A percentile compares a stretch with the other conserved stretches of the same genome.
Evolutionary conservation across 768 basidiomycete genomes (phyloP).

Genomic region (Trametes punicea): DNA sequence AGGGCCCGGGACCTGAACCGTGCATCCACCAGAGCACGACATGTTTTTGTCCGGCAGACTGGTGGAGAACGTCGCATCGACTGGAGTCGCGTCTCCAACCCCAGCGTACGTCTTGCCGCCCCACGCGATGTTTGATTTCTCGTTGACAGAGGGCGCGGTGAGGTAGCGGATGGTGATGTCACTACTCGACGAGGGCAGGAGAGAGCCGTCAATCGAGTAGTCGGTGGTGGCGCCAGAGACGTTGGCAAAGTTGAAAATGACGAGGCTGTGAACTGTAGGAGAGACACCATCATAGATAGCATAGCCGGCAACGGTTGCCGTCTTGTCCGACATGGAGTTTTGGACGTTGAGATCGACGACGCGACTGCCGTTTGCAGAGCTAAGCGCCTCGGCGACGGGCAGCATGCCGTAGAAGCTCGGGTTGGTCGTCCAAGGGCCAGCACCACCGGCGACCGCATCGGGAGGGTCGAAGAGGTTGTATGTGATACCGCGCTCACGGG

Average conservation of each 20-base stretch:
- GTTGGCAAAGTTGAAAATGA: slow-evolving; percentile 51
- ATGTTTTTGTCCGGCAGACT: slow-evolving; percentile 32
- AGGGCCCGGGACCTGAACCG: slow-evolving; percentile 45
- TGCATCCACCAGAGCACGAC: slow-evolving; percentile 44
- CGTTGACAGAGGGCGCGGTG: slow-evolving; percentile 43
- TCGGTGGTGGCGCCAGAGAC: slow-evolving; percentile 35
- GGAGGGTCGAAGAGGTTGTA: slow-evolving; percentile 52
- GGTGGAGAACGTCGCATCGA: slow-evolving; percentile 26
- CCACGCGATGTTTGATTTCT: slow-evolving; percentile 58
- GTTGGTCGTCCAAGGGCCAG: slow-evolving; percentile 44
- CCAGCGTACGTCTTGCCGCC: slow-evolving; percentile 49
- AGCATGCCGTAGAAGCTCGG: slow-evolving; percentile 50
- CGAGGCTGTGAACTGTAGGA: slow-evolving; percentile 40
- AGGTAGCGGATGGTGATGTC: slow-evolving; percentile 46
- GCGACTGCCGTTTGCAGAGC: slow-evolving; percentile 38
- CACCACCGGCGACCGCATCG: slow-evolving; percentile 25
- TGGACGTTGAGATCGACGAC: slow-evolving; percentile 46
- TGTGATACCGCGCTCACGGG: slow-evolving; percentile 48
- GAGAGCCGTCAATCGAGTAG: slow-evolving; percentile 39
- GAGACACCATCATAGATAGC: slow-evolving; percentile 54
- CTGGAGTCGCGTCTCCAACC: slow-evolving; percentile 37
- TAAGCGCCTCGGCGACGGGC: slow-evolving; percentile 43
- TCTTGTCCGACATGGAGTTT: slow-evolving; percentile 35
- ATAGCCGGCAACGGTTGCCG: slow-evolving; percentile 48
- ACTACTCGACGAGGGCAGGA: slow-evolving; percentile 26